Evolutionary conservation across 441 rosid genomes (phyloP).

Genomic region (Flueggea neowawraea): DNA sequence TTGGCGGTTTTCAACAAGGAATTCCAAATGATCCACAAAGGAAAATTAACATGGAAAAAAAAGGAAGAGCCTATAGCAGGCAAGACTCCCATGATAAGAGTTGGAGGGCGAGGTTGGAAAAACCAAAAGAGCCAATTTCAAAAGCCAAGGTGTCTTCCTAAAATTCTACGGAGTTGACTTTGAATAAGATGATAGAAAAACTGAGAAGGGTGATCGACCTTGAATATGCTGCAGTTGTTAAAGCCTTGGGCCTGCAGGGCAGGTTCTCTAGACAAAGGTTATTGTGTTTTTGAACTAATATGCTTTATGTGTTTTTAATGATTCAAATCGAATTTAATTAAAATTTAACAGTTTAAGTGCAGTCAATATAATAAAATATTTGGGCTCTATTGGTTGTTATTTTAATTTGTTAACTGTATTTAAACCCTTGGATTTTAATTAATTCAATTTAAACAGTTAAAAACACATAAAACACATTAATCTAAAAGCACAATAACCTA

Average conservation of each 20-base stretch:
- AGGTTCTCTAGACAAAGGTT: too few species aligned
- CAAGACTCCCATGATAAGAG: conserved; percentile 32
- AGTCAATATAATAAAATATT: too few species aligned
- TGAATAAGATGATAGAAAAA: conserved; percentile 63
- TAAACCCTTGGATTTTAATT: too few species aligned
- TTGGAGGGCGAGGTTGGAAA: conserved; percentile 61
- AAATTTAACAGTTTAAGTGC: too few species aligned
- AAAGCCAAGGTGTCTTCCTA: conserved; percentile 60
- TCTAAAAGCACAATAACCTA: too few species aligned
- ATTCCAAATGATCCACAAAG: conserved; percentile 45
- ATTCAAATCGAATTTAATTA: too few species aligned
- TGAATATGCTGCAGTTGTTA: conserved; percentile 65
- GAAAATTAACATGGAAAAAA: conserved; percentile 70
- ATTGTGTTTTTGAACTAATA: too few species aligned
- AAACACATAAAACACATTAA: too few species aligned
- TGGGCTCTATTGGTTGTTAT: too few species aligned
- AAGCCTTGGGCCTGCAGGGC: conserved; percentile 53
- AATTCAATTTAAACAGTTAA: too few species aligned
- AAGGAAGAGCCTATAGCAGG: conserved; percentile 35
- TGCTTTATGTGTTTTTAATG: too few species aligned
- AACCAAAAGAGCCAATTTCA: conserved; percentile 58
- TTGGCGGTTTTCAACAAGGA: conserved; percentile 64
- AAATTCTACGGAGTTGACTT: conserved; percentile 43
- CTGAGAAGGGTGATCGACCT: conserved; percentile 65
- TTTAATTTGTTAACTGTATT: too few species aligned